Percentiles rank a stretch among this genome's conserved stretches.
These are phyloP conservation scores for Ophiostoma tasmaniense DNA, from an alignment of 2,329 filamentous ascomycete species.

Conservation along the genomic window DNA sequence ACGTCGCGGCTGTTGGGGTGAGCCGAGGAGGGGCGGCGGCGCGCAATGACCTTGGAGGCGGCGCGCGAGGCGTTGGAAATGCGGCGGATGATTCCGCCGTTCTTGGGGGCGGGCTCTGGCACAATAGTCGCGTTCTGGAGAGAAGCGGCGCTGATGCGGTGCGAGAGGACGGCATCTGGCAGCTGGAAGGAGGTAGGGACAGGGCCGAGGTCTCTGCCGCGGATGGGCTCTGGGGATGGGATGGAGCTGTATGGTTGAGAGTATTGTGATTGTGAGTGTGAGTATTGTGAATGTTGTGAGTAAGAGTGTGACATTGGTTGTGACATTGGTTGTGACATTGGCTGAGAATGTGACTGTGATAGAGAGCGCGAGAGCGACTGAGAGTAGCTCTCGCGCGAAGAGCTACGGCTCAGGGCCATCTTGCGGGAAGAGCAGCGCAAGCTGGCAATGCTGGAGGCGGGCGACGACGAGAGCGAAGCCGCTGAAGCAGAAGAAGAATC, in stretches of 20 bases:
- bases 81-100: slow-evolving; percentile 61
- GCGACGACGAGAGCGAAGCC: slow-evolving; percentile 12
- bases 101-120: slow-evolving; percentile 25
- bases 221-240: slow-evolving; percentile 56
- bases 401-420: slow-evolving; percentile 15
- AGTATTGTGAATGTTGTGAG: slow-evolving; percentile 36
- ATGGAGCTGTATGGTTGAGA: slow-evolving; percentile 45
- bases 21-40: slow-evolving; percentile 69
- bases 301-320: slow-evolving; percentile 43
- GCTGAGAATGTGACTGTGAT: too few relatives aligned
- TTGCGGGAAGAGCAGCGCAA: slow-evolving; percentile 4
- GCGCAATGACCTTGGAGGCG: slow-evolving; percentile 58
- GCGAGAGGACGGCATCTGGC: slow-evolving; percentile 60
- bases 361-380: too few relatives aligned
- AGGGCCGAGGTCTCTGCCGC: slow-evolving; percentile 45
- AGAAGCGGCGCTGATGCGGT: slow-evolving; percentile 52
- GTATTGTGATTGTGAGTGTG: slow-evolving; percentile 26
- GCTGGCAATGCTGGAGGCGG: slow-evolving; percentile 10
- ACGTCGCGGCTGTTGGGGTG: slow-evolving; percentile 71
- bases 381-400: slow-evolving; percentile 7
- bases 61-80: slow-evolving; percentile 60
- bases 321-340: too few relatives aligned
- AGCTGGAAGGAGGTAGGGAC: slow-evolving; percentile 54
- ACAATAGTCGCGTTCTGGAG: slow-evolving; percentile 40
- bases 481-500: neutral